Evolutionary conservation across 371 early-diverging fungal genomes (phyloP).

Genomic region (Dichotomocladium elegans): DNA sequence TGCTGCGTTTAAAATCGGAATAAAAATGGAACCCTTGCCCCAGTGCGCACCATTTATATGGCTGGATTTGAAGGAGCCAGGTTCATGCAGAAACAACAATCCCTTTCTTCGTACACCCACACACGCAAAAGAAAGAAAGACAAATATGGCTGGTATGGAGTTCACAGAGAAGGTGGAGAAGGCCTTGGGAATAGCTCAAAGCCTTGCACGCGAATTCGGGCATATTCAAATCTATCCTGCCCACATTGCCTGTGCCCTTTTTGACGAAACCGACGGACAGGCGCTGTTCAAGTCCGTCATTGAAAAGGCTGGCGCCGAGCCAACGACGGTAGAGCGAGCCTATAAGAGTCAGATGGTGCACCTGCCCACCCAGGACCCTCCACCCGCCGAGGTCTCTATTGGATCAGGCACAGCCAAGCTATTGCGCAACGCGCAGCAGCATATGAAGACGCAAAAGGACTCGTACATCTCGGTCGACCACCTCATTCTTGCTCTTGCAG

Average conservation of each 20-base stretch:
- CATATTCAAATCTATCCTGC: constrained; percentile 77
- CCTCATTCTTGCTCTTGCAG: constrained; percentile 76
- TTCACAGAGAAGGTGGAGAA: constrained; percentile 92
- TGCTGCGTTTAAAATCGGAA: too few relatives aligned
- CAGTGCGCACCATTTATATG: too few relatives aligned
- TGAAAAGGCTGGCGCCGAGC: constrained; percentile 82
- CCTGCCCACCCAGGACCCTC: constrained; percentile 84
- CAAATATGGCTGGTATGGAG: constrained; percentile 54
- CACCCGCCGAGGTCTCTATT: constrained; percentile 72
- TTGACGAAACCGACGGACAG: constrained; percentile 68
- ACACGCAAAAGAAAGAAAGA: too few relatives aligned
- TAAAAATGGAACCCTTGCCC: too few relatives aligned
- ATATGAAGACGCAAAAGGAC: constrained; percentile 81
- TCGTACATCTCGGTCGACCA: constrained; percentile 87
- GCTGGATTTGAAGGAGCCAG: too few relatives aligned
- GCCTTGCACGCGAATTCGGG: constrained; percentile 73
- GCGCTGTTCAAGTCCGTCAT: constrained; percentile 68
- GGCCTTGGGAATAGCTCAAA: constrained; percentile 59
- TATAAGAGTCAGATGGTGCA: constrained; percentile 74
- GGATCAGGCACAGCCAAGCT: constrained; percentile 59
- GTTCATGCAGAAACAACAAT: too few relatives aligned
- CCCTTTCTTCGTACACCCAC: too few relatives aligned
- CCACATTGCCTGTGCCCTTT: constrained; percentile 78
- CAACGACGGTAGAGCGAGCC: constrained; percentile 68
- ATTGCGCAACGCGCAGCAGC: constrained; percentile 67